Evolutionary conservation across 1,284 basidiomycete genomes (phyloP), one percentile per base, ranked within the genome.

Genomic region (Ceratobasidium sp.): DNA sequence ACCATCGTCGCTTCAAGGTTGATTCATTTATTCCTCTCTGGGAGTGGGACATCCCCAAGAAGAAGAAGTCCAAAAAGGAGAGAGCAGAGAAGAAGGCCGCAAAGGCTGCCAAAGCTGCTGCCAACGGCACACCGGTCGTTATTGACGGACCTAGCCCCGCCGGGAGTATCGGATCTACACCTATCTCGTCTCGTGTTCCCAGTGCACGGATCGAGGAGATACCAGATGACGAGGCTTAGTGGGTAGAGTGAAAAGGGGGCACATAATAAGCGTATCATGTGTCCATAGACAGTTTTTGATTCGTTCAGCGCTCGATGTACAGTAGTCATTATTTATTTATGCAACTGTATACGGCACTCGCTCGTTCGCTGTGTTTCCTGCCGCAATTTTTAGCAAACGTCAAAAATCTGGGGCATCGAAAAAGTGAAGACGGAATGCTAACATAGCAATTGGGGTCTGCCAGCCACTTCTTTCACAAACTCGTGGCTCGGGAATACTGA

Each of bases 11-110:
- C n/a, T n/a, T 69, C 3, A 67, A 97, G 96, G 88, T 98, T 76
- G 97, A 98, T 73, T 98, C 96, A 0, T 99, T 99, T 82, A 95
- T 97, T 77, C 97, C 97, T 14, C 81, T 94, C 5, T 99, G 95
- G 94, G 96, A 94, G 76, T 99, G 96, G 95, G 97, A 99, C 80
- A 78, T 96, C 62, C 94, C 96, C 14, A 94, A 94, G 84, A 96
- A 94, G 84, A 95, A 93, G 84, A 83, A 85, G 41, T 90, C 89
- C 83, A 91, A 90, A 82, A 89, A 84, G 82, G 75, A 76, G 70
- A 39, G n/a, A 12, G 72, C 75, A 74, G 69, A 48, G 48, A 64
- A 18, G 48, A 64, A 76, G 48, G 64, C 46, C 43, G 71, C 52
- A 26, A 87, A 86, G 76, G 80, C 4, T 74, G 77, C 18, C 80